Evolutionary conservation across 768 basidiomycete species (phyloP).

Genomic region (Pleurotus tuoliensis): DNA sequence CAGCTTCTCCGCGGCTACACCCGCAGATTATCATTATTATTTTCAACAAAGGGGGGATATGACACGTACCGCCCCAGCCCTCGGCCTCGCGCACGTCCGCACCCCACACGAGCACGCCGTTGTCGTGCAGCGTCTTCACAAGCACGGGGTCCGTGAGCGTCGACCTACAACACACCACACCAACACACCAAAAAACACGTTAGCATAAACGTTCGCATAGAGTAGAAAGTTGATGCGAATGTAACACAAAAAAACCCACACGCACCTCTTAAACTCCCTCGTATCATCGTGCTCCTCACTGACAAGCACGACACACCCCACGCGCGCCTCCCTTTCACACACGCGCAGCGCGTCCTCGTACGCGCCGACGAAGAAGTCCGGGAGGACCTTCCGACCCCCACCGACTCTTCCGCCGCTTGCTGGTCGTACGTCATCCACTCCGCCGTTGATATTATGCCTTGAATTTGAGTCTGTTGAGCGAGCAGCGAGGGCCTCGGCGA

Average conservation of each 20-base stretch:
- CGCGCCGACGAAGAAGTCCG: conserved; percentile 75
- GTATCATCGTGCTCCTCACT: conserved; percentile 91
- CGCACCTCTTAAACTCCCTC: conserved; percentile 78
- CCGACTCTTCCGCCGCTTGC: not conserved
- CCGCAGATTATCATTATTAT: no score
- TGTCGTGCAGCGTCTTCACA: conserved; percentile 63
- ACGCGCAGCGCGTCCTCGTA: conserved; percentile 77
- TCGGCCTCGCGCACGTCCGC: conserved; percentile 85
- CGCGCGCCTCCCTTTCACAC: conserved; percentile 67
- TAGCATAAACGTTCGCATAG: not conserved
- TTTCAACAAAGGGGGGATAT: no score
- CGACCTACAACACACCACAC: conserved; percentile 33
- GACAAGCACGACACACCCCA: conserved; percentile 80
- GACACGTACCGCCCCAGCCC: conserved; percentile 58
- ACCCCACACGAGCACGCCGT: conserved; percentile 85
- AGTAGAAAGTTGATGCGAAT: no score
- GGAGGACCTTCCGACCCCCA: conserved; percentile 52
- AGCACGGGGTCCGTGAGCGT: conserved; percentile 75
- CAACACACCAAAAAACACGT: not conserved
- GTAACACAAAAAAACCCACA: not conserved
- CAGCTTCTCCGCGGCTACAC: conserved; percentile 57
- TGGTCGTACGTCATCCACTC: no score
- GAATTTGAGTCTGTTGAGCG: no score
- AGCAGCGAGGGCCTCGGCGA: no score
- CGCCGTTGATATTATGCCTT: no score